Conservation (phyloP, 225 moss, liverwort and hornwort species). For the Physcomitrium patens region DNA sequence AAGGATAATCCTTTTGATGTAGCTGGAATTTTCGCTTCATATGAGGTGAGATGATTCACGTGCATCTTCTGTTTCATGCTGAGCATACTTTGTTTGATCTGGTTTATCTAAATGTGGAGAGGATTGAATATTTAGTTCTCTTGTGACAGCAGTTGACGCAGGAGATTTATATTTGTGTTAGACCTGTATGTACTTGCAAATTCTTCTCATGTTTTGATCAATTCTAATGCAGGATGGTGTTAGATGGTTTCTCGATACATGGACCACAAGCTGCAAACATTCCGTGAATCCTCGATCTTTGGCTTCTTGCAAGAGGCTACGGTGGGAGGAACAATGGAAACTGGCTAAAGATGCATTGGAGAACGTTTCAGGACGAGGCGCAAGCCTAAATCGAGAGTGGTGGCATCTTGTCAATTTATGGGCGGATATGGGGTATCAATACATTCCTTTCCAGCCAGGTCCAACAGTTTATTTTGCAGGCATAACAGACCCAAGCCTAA, state of each 20-base stretch:
- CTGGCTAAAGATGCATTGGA: slow-evolving; percentile 55
- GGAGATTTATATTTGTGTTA: too few relatives aligned
- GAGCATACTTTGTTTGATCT: too few relatives aligned
- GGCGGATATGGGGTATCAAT: slow-evolving; percentile 90
- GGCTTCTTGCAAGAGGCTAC: slow-evolving; percentile 61
- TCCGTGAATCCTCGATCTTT: slow-evolving; percentile 36
- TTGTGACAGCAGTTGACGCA: not conserved
- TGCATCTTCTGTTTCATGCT: too few relatives aligned
- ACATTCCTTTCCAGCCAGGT: slow-evolving; percentile 85
- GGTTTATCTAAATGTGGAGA: not conserved
- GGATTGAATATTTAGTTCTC: not conserved
- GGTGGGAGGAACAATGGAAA: slow-evolving; percentile 67
- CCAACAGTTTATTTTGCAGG: slow-evolving; percentile 76
- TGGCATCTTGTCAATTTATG: slow-evolving; percentile 75
- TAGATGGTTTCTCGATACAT: slow-evolving; percentile 78
- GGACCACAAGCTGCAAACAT: slow-evolving; percentile 66
- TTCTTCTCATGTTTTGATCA: not conserved
- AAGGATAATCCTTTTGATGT: slow-evolving; percentile 86
- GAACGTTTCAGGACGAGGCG: slow-evolving; percentile 57
- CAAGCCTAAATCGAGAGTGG: slow-evolving; percentile 70
- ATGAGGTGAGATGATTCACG: slow-evolving; percentile 57
- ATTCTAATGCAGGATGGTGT: slow-evolving; percentile 69
- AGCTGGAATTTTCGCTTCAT: slow-evolving; percentile 75
- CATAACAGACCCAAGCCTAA: slow-evolving; percentile 83
- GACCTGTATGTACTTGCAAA: not conserved